Percentiles rank a stretch among this genome's conserved stretches.
These are phyloP conservation scores for Phylloporus sp. DNA, from an alignment of 768 basidiomycete genomes.

Conservation along the genomic window DNA sequence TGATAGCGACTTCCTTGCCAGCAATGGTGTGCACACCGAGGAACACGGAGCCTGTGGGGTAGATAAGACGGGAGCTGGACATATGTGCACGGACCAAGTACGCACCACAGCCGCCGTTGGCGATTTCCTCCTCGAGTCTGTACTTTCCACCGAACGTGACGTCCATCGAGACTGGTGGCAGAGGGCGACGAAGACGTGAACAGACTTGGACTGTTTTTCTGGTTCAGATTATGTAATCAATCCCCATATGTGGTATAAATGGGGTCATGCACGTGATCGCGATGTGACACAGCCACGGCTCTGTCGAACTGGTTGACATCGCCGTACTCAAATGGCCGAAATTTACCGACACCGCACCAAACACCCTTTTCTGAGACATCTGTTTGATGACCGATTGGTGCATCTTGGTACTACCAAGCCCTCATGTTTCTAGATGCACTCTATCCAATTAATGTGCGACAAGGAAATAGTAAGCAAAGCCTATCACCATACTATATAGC, in stretches of 20 bases:
- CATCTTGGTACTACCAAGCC: too few species aligned
- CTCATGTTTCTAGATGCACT: too few species aligned
- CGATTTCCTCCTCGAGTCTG: slow-evolving; percentile 74
- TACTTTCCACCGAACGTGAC: slow-evolving; percentile 71
- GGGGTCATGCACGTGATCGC: slow-evolving; percentile 26
- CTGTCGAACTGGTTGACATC: too few species aligned
- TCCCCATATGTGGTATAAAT: background rate
- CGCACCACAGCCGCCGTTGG: slow-evolving; percentile 73
- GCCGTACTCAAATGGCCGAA: too few species aligned
- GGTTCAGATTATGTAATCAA: slow-evolving; percentile 24
- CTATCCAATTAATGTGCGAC: too few species aligned
- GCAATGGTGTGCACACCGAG: slow-evolving; percentile 76
- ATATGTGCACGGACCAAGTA: slow-evolving; percentile 47
- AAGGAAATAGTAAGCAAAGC: too few species aligned
- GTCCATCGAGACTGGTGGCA: slow-evolving; percentile 26
- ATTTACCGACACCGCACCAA: too few species aligned
- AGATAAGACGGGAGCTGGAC: slow-evolving; percentile 9
- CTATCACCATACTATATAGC: too few species aligned
- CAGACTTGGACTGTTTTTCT: slow-evolving; percentile 8
- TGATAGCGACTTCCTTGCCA: slow-evolving; percentile 82
- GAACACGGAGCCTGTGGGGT: slow-evolving; percentile 62
- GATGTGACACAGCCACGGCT: too few species aligned
- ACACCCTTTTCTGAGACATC: too few species aligned
- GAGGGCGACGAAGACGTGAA: slow-evolving; percentile 5
- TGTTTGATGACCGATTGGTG: too few species aligned